These are phyloP conservation scores for Xylaria longipes DNA, from an alignment of 495 filamentous ascomycete species.

Conservation along the genomic window DNA sequence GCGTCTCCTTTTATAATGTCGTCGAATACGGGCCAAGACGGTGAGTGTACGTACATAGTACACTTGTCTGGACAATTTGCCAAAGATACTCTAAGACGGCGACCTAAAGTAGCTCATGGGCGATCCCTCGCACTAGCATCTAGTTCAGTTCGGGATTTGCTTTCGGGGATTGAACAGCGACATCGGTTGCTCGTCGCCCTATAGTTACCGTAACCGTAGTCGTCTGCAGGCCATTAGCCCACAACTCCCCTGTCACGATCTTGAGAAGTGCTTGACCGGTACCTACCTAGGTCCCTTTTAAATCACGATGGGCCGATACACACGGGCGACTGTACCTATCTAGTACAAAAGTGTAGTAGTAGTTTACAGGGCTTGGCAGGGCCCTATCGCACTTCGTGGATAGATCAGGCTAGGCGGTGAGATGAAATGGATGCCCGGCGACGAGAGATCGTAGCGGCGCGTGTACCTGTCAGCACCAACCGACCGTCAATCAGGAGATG, in stretches of 20 bases:
- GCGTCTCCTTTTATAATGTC: background rate
- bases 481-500: slow-evolving; percentile 18
- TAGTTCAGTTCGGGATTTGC: slow-evolving; percentile 22
- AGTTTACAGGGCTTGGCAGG: slow-evolving; percentile 10
- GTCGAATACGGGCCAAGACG: background rate
- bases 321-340: background rate
- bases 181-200: slow-evolving; percentile 11
- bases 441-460: slow-evolving; percentile 8
- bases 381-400: background rate
- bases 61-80: background rate
- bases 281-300: background rate
- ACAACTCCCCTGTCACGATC: background rate
- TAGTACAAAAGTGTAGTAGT: too few species aligned
- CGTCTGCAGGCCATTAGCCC: slow-evolving; percentile 9
- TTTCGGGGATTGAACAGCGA: slow-evolving; percentile 23
- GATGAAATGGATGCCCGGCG: slow-evolving; percentile 10
- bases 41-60: background rate
- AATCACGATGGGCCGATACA: background rate
- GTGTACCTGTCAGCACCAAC: slow-evolving; percentile 13
- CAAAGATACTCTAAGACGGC: slow-evolving; percentile 4
- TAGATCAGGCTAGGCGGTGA: slow-evolving; percentile 20
- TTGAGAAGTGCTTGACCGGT: background rate
- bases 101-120: slow-evolving; percentile 5
- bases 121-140: slow-evolving; percentile 5
- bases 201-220: slow-evolving; percentile 9